Base-by-base conservation (phyloP, 805 yeast genomes). In the Candida methanosorbosa region DNA sequence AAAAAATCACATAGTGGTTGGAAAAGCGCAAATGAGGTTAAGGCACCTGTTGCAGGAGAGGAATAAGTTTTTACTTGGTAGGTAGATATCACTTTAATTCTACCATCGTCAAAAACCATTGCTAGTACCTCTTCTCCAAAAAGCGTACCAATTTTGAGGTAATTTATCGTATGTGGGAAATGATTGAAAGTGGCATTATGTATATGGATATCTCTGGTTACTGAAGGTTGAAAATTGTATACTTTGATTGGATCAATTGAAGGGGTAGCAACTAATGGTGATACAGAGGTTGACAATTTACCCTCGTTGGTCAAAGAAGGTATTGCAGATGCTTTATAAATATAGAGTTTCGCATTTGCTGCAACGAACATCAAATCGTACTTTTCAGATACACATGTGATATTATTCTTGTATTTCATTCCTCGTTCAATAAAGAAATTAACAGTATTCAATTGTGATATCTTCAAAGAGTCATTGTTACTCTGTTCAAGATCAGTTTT, bases 161-260 rank as follows among this genome's bases (percentile, higher is more conserved):
- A 68, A 42, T 80, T 80, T 17, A 78, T 63, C 0, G 76, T 63
- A 48, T 74, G 80, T 2, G 81, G 81, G 32, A 57, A 63, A 33
- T 59, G 58, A 0, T 76, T 72, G 70, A 72, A 69, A 1, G 77
- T 71, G 2, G 55, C 44, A 29, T 31, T 41, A 4, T 34, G 28
- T 4, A 68, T 39, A 43, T 72, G 75, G 1, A 54, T 43, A 2
- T 58, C 55, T 1, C 67, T 52, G 1, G 75, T 67, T 19, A 47
- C 41, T 7, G 45, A 33, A 0, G 78, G 77, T 20, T 56, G 48
- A 1, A 70, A 60, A 34, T 67, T 71, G n/a, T n/a, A n/a, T n/a
- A n/a, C n/a, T n/a, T n/a, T n/a, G n/a, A n/a, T n/a, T n/a, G n/a
- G n/a, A n/a, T n/a, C n/a, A n/a, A n/a, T n/a, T n/a, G n/a, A n/a